Percentiles rank a stretch among this genome's conserved stretches.
Evolutionary conservation across 306 rosid genomes (phyloP).

Genomic region (Lathyrus sativus): DNA sequence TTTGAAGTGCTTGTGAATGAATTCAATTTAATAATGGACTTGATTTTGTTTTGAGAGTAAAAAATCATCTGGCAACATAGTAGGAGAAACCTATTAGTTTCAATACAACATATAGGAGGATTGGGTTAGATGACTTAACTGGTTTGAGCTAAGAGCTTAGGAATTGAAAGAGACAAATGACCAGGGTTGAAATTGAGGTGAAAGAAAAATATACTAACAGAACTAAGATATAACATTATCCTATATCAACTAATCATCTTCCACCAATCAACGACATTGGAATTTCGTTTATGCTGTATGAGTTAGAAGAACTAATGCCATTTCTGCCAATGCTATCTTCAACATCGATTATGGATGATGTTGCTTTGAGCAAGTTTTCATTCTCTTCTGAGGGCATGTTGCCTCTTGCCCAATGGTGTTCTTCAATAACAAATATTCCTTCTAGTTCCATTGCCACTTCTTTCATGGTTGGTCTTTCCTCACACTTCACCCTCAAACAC

Average conservation of each 20-base stretch:
- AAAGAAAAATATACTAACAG: too few relatives aligned
- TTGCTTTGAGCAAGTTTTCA: constrained; percentile 9
- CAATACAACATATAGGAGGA: too few relatives aligned
- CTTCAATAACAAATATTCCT: constrained; percentile 36
- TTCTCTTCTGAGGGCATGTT: constrained; percentile 1
- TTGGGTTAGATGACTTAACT: too few relatives aligned
- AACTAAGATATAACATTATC: too few relatives aligned
- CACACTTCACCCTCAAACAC: constrained; percentile 52
- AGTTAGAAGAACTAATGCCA: not conserved
- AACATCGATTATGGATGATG: not conserved
- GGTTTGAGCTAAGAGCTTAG: too few relatives aligned
- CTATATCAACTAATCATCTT: constrained; percentile 25
- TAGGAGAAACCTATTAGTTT: too few relatives aligned
- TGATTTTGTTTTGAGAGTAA: too few relatives aligned
- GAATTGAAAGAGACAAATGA: too few relatives aligned
- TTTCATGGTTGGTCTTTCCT: constrained; percentile 28
- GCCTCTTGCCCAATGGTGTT: constrained; percentile 20
- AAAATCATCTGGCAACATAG: too few relatives aligned
- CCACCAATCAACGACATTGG: constrained; percentile 19
- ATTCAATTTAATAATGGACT: too few relatives aligned
- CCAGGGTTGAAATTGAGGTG: too few relatives aligned
- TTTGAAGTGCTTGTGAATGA: too few relatives aligned
- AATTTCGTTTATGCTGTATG: not conserved
- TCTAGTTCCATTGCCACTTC: constrained; percentile 57
- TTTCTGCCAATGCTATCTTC: not conserved